Conservation (phyloP, 1,139 yeast genomes). For the Debaryomyces singareniensis region DNA sequence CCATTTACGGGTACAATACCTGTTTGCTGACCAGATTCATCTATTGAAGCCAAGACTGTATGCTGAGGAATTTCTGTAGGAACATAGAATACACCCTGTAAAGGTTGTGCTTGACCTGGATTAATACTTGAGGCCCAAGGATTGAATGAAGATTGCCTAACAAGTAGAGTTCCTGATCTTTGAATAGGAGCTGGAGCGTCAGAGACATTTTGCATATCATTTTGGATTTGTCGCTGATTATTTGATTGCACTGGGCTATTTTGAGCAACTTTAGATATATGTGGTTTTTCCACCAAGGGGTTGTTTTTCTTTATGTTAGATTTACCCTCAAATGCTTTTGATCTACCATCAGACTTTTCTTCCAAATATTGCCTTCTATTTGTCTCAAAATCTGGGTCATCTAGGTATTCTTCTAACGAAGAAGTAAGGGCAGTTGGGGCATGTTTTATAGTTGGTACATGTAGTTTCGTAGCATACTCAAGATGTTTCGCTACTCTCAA, state of each 20-base stretch:
- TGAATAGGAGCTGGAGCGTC: conserved; percentile 8
- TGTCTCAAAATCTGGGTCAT: conserved; percentile 77
- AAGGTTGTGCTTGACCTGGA: too few species aligned
- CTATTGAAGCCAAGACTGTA: too few species aligned
- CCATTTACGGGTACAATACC: too few species aligned
- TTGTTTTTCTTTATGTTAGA: background rate
- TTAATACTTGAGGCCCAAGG: conserved; percentile 31
- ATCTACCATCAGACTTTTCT: conserved; percentile 34
- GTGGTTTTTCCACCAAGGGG: background rate
- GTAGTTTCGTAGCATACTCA: conserved; percentile 80
- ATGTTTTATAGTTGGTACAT: conserved; percentile 93
- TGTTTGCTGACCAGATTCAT: too few species aligned
- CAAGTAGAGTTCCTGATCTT: conserved; percentile 26
- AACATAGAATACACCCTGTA: too few species aligned
- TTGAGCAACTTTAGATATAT: conserved; percentile 1
- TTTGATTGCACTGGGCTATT: conserved; percentile 1
- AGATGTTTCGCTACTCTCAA: conserved; percentile 84
- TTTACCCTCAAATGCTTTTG: conserved; percentile 1
- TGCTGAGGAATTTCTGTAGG: too few species aligned
- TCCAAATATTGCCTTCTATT: conserved; percentile 73
- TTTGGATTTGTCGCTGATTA: background rate
- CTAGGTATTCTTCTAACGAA: conserved; percentile 80
- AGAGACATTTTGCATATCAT: background rate
- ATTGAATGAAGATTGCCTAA: conserved; percentile 38
- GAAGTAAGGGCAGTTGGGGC: conserved; percentile 92